Percentiles rank a stretch among this genome's conserved stretches.
Evolutionary conservation across 2,329 filamentous ascomycete species (phyloP).

Genomic region (Colletotrichum liriopes): DNA sequence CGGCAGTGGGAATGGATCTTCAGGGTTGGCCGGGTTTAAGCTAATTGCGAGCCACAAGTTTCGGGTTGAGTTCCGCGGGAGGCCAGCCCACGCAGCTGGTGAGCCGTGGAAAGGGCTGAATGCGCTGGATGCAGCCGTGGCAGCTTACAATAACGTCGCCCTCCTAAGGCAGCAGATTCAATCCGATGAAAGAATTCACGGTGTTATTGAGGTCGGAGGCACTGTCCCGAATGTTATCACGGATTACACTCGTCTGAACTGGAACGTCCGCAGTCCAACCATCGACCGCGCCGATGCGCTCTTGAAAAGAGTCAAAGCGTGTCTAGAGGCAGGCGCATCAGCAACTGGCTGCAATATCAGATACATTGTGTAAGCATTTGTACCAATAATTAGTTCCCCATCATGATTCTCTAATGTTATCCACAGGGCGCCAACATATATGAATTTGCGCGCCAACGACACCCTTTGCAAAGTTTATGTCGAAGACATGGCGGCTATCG

Average conservation of each 20-base stretch:
- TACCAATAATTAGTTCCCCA: too few relatives aligned
- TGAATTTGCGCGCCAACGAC: slow-evolving; percentile 62
- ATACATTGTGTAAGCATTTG: slow-evolving; percentile 52
- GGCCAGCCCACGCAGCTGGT: slow-evolving; percentile 54
- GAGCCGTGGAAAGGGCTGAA: slow-evolving; percentile 57
- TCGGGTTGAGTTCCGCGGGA: slow-evolving; percentile 52
- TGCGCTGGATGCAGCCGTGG: slow-evolving; percentile 56
- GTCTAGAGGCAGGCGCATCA: slow-evolving; percentile 54
- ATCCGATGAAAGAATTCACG: slow-evolving; percentile 56
- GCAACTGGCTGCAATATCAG: slow-evolving; percentile 55
- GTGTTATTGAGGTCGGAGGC: slow-evolving; percentile 55
- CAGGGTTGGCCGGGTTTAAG: slow-evolving; percentile 49
- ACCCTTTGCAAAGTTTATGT: slow-evolving; percentile 61
- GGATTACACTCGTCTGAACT: slow-evolving; percentile 57
- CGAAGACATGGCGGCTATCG: slow-evolving; percentile 59
- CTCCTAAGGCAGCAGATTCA: slow-evolving; percentile 57
- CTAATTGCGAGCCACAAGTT: slow-evolving; percentile 53
- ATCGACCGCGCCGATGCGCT: slow-evolving; percentile 49
- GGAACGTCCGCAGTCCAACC: slow-evolving; percentile 56
- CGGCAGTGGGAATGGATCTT: slow-evolving; percentile 17
- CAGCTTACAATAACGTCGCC: slow-evolving; percentile 54
- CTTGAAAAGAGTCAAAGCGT: slow-evolving; percentile 52
- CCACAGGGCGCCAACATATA: slow-evolving; percentile 56
- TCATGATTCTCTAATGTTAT: neutral
- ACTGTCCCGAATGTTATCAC: slow-evolving; percentile 58